Base-by-base conservation (phyloP, 768 basidiomycete genomes). In the Rhodocollybia butyracea region DNA sequence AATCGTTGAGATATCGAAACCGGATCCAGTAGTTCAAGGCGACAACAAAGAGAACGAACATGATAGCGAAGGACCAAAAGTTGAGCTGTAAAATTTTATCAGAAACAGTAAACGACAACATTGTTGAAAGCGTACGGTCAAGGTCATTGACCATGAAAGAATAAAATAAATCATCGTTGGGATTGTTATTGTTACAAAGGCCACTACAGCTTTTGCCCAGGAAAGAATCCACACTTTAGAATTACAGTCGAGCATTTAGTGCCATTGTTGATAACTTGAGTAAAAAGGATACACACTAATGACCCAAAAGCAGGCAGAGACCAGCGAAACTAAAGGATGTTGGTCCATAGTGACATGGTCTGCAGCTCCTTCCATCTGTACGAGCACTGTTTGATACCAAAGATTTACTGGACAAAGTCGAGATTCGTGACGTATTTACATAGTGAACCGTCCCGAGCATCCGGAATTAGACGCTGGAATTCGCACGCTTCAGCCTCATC, bases 41-140 rank as follows among this genome's bases (percentile, higher is more conserved):
- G 45, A 89, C 76, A 2, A 80, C 77, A 3, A 85, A 84, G 17
- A 85, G 74, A 13, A 77, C 71, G 60, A 94, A 91, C 10, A 96
- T 78, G 58, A 88, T 76, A 5, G 88, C 87, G 60, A 98, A 88
- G 40, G 89, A 90, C 81, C 92, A 94, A 70, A 97, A 97, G 61
- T 91, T 91, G 43, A 98, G 81, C 85, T 95, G 31, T 36, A 17
- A 46, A n/a, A 24, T 47, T 45, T 57, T 41, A 19, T 54, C 46
- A 5, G 53, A 57, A 26, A 27, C 45, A 51, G 11, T 22, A 34
- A 43, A 29, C 22, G 30, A 34, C 7, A 17, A 51, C 56, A 59
- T 55, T 51, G 38, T 22, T 24, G 13, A 63, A 8, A 21, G 48
- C 83, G 45, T 64, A 91, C 92, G 54, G 91, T 93, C 60, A 94